Conservation (phyloP, 306 rosid genomes). For the Cucurbita pepo region DNA sequence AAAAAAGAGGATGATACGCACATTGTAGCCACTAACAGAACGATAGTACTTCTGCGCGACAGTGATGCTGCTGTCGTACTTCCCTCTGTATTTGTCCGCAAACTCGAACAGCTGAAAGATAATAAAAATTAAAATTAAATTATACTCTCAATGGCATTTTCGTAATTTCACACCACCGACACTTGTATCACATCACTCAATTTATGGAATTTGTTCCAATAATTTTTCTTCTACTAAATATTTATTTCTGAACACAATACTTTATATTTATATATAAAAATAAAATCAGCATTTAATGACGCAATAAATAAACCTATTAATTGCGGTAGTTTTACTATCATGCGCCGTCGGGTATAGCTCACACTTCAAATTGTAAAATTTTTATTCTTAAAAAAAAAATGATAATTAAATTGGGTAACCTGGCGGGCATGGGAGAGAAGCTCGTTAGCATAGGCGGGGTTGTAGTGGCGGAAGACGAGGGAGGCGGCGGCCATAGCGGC, state of each 20-base stretch:
- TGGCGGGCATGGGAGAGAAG: conserved; percentile 72
- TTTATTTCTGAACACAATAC: no score
- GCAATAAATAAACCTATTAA: conserved; percentile 5
- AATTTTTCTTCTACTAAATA: no score
- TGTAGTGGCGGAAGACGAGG: conserved; percentile 68
- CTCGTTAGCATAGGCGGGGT: conserved; percentile 57
- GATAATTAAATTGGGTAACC: conserved; percentile 19
- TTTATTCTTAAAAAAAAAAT: neutral
- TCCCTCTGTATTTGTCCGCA: conserved; percentile 97
- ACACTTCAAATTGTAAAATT: neutral
- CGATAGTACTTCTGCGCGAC: conserved; percentile 80
- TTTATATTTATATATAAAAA: no score
- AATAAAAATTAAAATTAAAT: neutral
- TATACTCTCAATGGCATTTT: neutral
- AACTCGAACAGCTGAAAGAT: conserved; percentile 64
- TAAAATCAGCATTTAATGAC: neutral
- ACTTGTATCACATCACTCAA: neutral
- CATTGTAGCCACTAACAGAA: conserved; percentile 87
- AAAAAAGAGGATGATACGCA: conserved; percentile 3
- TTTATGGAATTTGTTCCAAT: no score
- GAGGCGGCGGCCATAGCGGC: conserved; percentile 99
- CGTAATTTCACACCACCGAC: conserved; percentile 4
- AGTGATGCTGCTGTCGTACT: conserved; percentile 83
- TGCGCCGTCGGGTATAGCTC: neutral
- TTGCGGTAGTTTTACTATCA: conserved; percentile 11